Percentiles rank a stretch among this genome's conserved stretches.
Evolutionary conservation across 306 rosid genomes (phyloP).

Genomic region (Malus orientalis): DNA sequence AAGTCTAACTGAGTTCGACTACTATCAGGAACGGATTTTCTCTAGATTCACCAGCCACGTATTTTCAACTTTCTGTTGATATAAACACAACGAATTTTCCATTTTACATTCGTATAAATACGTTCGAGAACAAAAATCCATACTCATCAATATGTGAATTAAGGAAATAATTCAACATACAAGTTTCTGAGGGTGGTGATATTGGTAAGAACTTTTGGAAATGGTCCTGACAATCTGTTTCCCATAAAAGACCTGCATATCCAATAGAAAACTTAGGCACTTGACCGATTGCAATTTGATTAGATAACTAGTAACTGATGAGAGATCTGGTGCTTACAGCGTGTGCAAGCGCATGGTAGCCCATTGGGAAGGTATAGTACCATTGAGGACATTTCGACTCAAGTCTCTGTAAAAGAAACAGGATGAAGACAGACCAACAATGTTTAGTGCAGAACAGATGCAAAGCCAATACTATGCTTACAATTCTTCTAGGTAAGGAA

Average conservation of each 20-base stretch:
- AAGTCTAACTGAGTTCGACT: neutral
- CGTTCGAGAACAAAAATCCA: neutral
- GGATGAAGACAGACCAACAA: neutral
- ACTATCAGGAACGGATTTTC: neutral
- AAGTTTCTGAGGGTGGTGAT: constrained; percentile 75
- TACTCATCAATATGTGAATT: constrained; percentile 3
- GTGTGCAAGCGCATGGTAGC: constrained; percentile 52
- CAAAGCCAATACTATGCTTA: constrained; percentile 31
- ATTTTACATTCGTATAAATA: no score
- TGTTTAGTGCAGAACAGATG: neutral
- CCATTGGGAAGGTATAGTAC: constrained; percentile 72
- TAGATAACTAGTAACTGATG: neutral
- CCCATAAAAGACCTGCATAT: constrained; percentile 80
- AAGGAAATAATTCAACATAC: constrained; percentile 43
- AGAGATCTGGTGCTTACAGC: constrained; percentile 46
- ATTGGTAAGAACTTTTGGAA: constrained; percentile 71
- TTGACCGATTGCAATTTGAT: neutral
- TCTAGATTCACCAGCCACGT: neutral
- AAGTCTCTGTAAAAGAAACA: constrained; percentile 47
- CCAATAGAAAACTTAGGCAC: constrained; percentile 13
- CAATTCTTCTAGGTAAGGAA: constrained; percentile 50
- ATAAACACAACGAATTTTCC: neutral
- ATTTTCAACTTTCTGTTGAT: neutral
- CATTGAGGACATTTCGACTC: constrained; percentile 62
- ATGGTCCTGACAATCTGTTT: constrained; percentile 80